These are phyloP conservation scores for Raffaelea albimanens DNA, from an alignment of 2,329 filamentous ascomycete species.

Conservation along the genomic window DNA sequence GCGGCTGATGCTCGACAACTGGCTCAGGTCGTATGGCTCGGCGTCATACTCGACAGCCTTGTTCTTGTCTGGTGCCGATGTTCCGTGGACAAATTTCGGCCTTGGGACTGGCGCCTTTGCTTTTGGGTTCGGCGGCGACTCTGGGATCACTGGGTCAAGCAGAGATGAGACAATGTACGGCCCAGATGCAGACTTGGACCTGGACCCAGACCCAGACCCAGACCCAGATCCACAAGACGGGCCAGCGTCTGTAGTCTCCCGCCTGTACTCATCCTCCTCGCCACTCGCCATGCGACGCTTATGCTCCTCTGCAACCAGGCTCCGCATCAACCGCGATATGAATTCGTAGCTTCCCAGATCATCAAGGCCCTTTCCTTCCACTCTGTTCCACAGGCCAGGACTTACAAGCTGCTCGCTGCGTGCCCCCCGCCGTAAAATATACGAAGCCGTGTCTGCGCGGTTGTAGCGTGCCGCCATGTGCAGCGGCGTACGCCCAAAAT, in stretches of 20 bases:
- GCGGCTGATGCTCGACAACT: background rate
- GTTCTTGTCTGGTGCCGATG: too few species aligned
- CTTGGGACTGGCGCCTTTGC: background rate
- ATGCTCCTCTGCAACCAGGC: background rate
- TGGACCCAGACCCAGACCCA: background rate
- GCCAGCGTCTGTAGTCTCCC: background rate
- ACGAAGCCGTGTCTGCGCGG: background rate
- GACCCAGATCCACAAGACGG: background rate
- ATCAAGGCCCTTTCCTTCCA: background rate
- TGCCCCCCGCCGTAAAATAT: conserved; percentile 20
- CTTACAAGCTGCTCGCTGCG: conserved; percentile 27
- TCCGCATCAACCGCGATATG: background rate
- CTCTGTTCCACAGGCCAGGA: background rate
- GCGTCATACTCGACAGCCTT: too few species aligned
- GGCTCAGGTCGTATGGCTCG: too few species aligned
- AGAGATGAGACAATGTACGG: background rate
- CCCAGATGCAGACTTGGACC: background rate
- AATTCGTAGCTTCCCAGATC: conserved; percentile 1
- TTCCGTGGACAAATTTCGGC: background rate
- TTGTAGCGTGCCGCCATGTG: conserved; percentile 8
- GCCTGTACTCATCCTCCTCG: background rate
- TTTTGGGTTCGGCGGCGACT: background rate
- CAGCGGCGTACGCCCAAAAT: conserved; percentile 8
- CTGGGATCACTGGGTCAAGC: background rate
- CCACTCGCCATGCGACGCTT: background rate